Percentiles rank a stretch among this genome's conserved stretches.
Evolutionary conservation across 1,284 basidiomycete genomes (phyloP).

Genomic region (Rhodofomes roseus): DNA sequence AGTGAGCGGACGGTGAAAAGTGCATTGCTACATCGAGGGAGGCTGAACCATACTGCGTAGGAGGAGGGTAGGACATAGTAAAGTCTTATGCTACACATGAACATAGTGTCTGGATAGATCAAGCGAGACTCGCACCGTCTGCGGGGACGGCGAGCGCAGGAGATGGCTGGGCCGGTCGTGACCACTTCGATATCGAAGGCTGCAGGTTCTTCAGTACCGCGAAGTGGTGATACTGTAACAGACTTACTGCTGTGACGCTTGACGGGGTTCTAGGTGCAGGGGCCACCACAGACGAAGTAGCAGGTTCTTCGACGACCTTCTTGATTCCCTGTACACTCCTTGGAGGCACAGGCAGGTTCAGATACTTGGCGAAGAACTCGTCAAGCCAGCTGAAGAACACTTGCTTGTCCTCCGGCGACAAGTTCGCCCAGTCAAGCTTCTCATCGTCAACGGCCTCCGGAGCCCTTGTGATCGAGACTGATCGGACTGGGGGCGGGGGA

Average conservation of each 20-base stretch:
- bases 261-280: conserved; percentile 4
- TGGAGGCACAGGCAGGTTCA: conserved; percentile 19
- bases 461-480: neutral
- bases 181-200: conserved; percentile 7
- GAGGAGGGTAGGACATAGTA: conserved; percentile 31
- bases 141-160: neutral
- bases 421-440: conserved; percentile 64
- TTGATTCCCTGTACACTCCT: conserved; percentile 3
- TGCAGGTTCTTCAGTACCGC: neutral
- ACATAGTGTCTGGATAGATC: neutral
- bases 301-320: conserved; percentile 7
- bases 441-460: neutral
- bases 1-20: conserved; percentile 38
- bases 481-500: conserved; percentile 12
- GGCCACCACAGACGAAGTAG: conserved; percentile 10
- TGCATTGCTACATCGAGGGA: conserved; percentile 41
- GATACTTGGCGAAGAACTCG: conserved; percentile 62
- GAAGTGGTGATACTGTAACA: neutral
- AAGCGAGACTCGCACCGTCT: conserved; percentile 5
- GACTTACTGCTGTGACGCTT: neutral
- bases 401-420: conserved; percentile 63
- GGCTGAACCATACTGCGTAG: conserved; percentile 25
- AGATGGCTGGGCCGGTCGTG: conserved; percentile 1
- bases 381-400: conserved; percentile 75
- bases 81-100: conserved; percentile 1